Percentiles rank a stretch among this genome's conserved stretches.
These are phyloP conservation scores for Mycena kentingensis DNA, from an alignment of 768 basidiomycete genomes.

Conservation along the genomic window DNA sequence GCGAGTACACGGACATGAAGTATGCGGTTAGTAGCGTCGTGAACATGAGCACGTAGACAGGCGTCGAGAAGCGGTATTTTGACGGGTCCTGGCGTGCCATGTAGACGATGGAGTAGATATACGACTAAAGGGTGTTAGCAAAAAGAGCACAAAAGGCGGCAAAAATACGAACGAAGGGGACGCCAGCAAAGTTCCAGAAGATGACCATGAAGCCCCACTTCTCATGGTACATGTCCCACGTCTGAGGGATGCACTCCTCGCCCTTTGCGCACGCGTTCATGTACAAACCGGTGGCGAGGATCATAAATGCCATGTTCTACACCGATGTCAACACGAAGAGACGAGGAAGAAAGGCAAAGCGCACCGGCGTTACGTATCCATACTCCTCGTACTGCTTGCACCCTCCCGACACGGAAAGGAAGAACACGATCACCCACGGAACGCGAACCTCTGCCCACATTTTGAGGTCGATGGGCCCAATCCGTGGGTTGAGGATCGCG, in stretches of 20 bases:
- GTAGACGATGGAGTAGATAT: slow-evolving; percentile 96
- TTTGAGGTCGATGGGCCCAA: slow-evolving; percentile 91
- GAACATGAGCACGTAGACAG: slow-evolving; percentile 72
- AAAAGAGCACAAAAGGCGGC: background rate
- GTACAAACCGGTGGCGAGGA: slow-evolving; percentile 93
- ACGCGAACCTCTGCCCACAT: slow-evolving; percentile 99
- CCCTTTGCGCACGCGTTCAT: slow-evolving; percentile 95
- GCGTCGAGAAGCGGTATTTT: slow-evolving; percentile 83
- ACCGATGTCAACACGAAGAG: background rate
- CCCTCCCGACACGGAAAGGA: slow-evolving; percentile 87
- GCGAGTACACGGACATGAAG: slow-evolving; percentile 63
- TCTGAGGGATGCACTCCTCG: slow-evolving; percentile 93
- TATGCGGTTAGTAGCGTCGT: slow-evolving; percentile 80
- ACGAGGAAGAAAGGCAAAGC: slow-evolving; percentile 28
- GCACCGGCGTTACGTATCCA: slow-evolving; percentile 88
- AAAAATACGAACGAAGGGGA: slow-evolving; percentile 70
- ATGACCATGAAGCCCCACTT: slow-evolving; percentile 99
- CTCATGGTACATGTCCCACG: slow-evolving; percentile 99
- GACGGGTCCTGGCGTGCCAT: slow-evolving; percentile 94
- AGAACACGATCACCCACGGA: slow-evolving; percentile 96
- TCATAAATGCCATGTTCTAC: slow-evolving; percentile 97
- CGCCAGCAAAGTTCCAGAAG: slow-evolving; percentile 96
- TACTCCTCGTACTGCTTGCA: slow-evolving; percentile 94
- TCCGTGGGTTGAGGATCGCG: slow-evolving; percentile 88
- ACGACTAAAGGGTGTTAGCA: slow-evolving; percentile 56